Percentiles rank a stretch among this genome's conserved stretches.
Evolutionary conservation across 495 filamentous ascomycete species (phyloP).

Genomic region (Xylaria venustula): DNA sequence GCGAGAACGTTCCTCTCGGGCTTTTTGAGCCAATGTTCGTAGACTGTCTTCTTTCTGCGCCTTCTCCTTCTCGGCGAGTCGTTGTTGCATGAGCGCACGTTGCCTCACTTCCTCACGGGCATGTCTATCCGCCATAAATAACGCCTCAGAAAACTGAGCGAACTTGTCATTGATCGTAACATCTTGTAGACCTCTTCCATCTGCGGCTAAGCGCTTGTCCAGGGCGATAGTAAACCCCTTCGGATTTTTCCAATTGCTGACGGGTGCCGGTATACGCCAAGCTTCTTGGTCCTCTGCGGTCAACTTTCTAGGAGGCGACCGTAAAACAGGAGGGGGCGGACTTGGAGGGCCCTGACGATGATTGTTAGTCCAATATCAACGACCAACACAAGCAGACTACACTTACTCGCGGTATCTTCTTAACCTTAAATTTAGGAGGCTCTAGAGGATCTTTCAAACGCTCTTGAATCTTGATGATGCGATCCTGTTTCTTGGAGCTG

Average conservation of each 20-base stretch:
- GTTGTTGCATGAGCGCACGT: slow-evolving; percentile 91
- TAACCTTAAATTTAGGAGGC: slow-evolving; percentile 96
- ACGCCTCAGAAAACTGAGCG: slow-evolving; percentile 89
- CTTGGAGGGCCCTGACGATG: slow-evolving; percentile 67
- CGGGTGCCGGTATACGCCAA: slow-evolving; percentile 91
- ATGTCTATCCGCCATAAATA: slow-evolving; percentile 92
- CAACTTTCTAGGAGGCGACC: slow-evolving; percentile 90
- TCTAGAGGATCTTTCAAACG: slow-evolving; percentile 96
- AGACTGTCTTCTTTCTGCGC: slow-evolving; percentile 90
- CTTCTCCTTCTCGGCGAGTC: slow-evolving; percentile 95
- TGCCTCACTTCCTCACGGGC: slow-evolving; percentile 94
- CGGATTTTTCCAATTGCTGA: slow-evolving; percentile 99
- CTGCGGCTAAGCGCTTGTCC: slow-evolving; percentile 95
- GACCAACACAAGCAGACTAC: background rate
- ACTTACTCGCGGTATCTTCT: slow-evolving; percentile 79
- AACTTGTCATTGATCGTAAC: slow-evolving; percentile 99
- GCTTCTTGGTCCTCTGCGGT: slow-evolving; percentile 97
- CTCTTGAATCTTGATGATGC: slow-evolving; percentile 98
- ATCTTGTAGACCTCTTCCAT: slow-evolving; percentile 89
- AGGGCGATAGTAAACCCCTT: slow-evolving; percentile 97
- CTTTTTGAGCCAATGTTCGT: slow-evolving; percentile 84
- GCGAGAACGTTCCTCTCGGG: slow-evolving; percentile 72
- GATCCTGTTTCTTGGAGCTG: slow-evolving; percentile 79
- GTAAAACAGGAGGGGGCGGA: slow-evolving; percentile 91
- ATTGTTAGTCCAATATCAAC: background rate